These are phyloP conservation scores for Ascochyta koolunga DNA, from an alignment of 2,329 filamentous ascomycete genomes.

Conservation along the genomic window DNA sequence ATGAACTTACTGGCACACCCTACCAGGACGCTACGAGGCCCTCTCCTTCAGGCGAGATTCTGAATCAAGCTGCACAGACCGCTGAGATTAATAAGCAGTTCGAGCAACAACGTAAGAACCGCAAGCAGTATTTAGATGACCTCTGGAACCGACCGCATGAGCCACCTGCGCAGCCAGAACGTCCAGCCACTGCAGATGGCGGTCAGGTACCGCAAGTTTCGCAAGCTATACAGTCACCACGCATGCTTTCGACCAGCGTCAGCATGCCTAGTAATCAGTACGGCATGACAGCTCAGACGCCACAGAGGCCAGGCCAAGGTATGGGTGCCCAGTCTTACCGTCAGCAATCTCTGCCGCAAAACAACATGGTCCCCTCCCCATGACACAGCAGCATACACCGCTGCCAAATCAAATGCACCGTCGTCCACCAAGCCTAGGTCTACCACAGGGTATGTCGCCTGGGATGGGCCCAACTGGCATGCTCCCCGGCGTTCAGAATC, in stretches of 20 bases:
- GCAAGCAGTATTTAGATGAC: slow-evolving; percentile 78
- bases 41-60: slow-evolving; percentile 76
- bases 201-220: slow-evolving; percentile 50
- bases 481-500: slow-evolving; percentile 49
- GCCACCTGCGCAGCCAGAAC: slow-evolving; percentile 63
- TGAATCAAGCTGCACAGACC: slow-evolving; percentile 84
- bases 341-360: slow-evolving; percentile 73
- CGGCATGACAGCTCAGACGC: slow-evolving; percentile 62
- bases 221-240: slow-evolving; percentile 56
- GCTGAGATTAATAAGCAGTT: slow-evolving; percentile 89
- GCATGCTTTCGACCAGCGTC: slow-evolving; percentile 64
- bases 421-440: slow-evolving; percentile 64
- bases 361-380: slow-evolving; percentile 73
- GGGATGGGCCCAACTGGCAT: slow-evolving; percentile 49
- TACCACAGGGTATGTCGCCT: slow-evolving; percentile 42
- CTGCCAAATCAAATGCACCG: slow-evolving; percentile 69
- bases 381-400: slow-evolving; percentile 70
- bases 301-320: slow-evolving; percentile 65
- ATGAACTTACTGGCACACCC: slow-evolving; percentile 80
- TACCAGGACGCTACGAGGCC: slow-evolving; percentile 88
- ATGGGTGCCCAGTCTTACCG: slow-evolving; percentile 71
- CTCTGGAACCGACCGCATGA: slow-evolving; percentile 87
- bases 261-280: slow-evolving; percentile 63
- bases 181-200: slow-evolving; percentile 46
- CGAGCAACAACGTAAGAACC: slow-evolving; percentile 78